Evolutionary conservation across 805 yeast genomes (phyloP).

Genomic region (Diddensiella caesifluorescens): DNA sequence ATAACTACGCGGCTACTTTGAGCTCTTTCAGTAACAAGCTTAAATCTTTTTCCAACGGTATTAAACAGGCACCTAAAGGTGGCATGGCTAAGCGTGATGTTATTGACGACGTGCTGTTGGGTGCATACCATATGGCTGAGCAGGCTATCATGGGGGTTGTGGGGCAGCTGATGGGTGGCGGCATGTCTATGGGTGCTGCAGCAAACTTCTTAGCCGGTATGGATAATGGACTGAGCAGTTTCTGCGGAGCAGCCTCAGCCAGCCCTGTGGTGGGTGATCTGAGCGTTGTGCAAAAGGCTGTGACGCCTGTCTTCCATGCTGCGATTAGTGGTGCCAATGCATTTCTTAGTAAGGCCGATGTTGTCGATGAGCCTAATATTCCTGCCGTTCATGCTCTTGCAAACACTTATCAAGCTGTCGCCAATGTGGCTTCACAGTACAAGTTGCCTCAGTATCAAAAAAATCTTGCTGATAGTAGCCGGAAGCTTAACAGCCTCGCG

Average conservation of each 20-base stretch:
- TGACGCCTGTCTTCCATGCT: background rate
- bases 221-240: background rate
- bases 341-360: slow-evolving; percentile 6
- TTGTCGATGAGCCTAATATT: slow-evolving; percentile 24
- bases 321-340: background rate
- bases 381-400: slow-evolving; percentile 23
- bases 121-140: background rate
- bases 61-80: background rate
- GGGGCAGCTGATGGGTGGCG: background rate
- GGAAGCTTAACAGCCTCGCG: slow-evolving; percentile 3
- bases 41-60: background rate
- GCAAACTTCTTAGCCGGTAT: no score
- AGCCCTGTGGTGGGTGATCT: background rate
- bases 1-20: slow-evolving; percentile 1
- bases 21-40: slow-evolving; percentile 1
- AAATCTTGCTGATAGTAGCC: slow-evolving; percentile 19
- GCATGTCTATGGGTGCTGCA: no score
- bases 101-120: background rate
- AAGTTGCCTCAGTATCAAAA: slow-evolving; percentile 14
- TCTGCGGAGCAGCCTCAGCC: background rate
- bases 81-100: background rate
- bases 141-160: background rate
- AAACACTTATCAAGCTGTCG: slow-evolving; percentile 19
- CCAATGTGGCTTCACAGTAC: slow-evolving; percentile 21
- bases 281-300: background rate